Conservation (phyloP, 129 eudicot species). For the Oenanthe sinensis region DNA sequence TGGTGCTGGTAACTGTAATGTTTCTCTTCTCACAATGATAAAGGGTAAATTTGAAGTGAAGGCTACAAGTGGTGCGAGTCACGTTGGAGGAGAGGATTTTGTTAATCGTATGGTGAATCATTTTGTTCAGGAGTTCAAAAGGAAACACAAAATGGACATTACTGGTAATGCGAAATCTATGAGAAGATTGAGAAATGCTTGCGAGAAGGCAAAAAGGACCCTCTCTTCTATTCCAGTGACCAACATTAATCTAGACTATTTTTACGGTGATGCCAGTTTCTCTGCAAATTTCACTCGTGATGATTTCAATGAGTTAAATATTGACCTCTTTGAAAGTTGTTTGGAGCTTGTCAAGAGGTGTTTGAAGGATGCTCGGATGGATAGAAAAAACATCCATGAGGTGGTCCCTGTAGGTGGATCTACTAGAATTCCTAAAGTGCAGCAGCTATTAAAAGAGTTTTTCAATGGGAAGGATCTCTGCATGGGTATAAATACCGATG, state of each 20-base stretch:
- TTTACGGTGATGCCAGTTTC: constrained; percentile 37
- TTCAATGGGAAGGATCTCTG: constrained; percentile 44
- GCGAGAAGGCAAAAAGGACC: constrained; percentile 38
- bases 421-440: constrained; percentile 43
- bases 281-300: constrained; percentile 37
- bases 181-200: constrained; percentile 44
- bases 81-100: constrained; percentile 44
- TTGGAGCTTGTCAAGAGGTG: constrained; percentile 53
- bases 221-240: constrained; percentile 35
- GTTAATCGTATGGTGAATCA: constrained; percentile 40
- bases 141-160: constrained; percentile 35
- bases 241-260: constrained; percentile 30
- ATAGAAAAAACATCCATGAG: constrained; percentile 31
- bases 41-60: constrained; percentile 26
- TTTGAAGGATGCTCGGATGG: constrained; percentile 36
- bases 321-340: constrained; percentile 42
- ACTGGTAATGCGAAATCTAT: constrained; percentile 31
- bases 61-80: constrained; percentile 35
- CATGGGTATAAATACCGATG: constrained; percentile 38
- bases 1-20: constrained; percentile 38
- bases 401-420: constrained; percentile 52
- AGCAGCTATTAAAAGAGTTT: constrained; percentile 36
- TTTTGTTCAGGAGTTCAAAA: constrained; percentile 34
- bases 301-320: constrained; percentile 35
- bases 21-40: constrained; percentile 32